Percentiles rank a stretch among this genome's conserved stretches.
These are phyloP conservation scores for Tuber magnatum DNA, from an alignment of 495 filamentous ascomycete species.

Conservation along the genomic window DNA sequence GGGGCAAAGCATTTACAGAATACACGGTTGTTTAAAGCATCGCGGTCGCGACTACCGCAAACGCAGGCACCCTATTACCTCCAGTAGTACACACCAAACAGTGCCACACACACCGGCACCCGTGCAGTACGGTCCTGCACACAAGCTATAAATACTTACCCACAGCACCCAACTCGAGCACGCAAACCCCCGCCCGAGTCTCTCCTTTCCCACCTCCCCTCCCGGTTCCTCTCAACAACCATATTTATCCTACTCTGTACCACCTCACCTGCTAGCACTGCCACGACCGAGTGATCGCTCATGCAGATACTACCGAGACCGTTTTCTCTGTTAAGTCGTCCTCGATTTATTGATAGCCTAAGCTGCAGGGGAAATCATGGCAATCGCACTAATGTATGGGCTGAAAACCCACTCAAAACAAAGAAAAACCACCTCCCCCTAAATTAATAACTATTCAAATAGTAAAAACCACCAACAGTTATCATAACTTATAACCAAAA, in stretches of 20 bases:
- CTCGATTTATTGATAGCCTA: no score
- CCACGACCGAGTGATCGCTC: neutral
- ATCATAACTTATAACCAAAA: no score
- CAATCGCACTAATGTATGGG: no score
- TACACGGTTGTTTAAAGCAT: neutral
- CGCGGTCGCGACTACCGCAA: neutral
- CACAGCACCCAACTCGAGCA: neutral
- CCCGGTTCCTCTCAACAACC: neutral
- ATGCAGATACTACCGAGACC: neutral
- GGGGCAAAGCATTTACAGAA: neutral
- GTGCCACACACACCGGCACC: no score
- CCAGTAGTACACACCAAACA: neutral
- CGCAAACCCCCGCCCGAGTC: neutral
- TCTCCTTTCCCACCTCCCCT: neutral
- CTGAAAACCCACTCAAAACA: no score
- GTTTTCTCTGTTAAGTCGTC: no score
- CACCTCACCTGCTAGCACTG: neutral
- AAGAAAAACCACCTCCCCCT: no score
- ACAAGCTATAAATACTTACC: neutral
- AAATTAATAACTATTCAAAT: no score
- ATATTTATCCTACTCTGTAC: neutral
- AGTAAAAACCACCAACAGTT: neutral
- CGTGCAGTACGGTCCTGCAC: neutral
- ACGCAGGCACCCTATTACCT: neutral
- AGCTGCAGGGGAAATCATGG: no score